Base-by-base conservation (phyloP, 1,139 yeast species). In the Kodamaea arcana region DNA sequence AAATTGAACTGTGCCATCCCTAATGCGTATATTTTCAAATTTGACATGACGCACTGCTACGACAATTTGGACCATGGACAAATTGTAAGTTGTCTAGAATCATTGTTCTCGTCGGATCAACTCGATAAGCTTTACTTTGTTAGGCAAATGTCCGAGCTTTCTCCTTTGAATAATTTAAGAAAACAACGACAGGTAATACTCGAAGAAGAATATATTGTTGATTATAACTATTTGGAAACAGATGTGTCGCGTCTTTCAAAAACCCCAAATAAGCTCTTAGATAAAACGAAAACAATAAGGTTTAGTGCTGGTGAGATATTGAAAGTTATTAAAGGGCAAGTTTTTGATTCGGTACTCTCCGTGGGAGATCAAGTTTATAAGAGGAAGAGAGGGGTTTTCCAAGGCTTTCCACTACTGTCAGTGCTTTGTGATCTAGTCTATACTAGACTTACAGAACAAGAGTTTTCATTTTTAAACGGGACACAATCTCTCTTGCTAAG, bases 341-440 rank as follows among this genome's bases (percentile, higher is more conserved):
- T 64, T 9, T 49, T 48, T 30, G 53, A 56, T 15, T 49, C 66
- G 3, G 46, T 47, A 4, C 36, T 45, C 17, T 30, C 43, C 8
- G 41, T 43, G 34, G 40, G 44, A 36, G 35, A 31, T 17, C 33
- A 38, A 24, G 41, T 48, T 7, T 66, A 45, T 41, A 54, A 57
- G 18, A 65, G 95, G 39, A 71, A 60, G 27, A 58, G 65, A 9
- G 98, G 98, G 0, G 72, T 92, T 0, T 92, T 84, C 35, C 98
- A 92, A 58, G 98, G 98, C 0, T 78, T 87, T 6, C 78, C 83
- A 1, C 58, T 90, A 12, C 94, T 95, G 45, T 73, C 86, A 1
- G 62, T 80, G 2, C 65, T 92, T 25, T 88, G 95, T 45, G 86
- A 88, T 45, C 50, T 88, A 4, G 76, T 85, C 1, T 83, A 84